Evolutionary conservation across 495 filamentous ascomycete genomes (phyloP).

Genomic region (Aspergillus homomorphus): DNA sequence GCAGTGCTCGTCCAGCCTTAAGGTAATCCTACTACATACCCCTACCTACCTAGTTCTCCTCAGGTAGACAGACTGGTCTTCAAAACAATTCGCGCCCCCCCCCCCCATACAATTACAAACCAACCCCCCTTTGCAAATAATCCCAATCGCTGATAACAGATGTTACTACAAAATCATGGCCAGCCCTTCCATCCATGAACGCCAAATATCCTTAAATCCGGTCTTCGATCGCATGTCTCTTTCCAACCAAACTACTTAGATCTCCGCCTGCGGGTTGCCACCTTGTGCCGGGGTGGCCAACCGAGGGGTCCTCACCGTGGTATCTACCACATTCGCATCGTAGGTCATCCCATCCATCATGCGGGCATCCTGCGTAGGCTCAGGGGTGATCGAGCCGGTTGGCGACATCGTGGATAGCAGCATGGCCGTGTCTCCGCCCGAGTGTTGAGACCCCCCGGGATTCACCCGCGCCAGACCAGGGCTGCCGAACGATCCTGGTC

Average conservation of each 20-base stretch:
- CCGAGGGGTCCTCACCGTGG: constrained; percentile 45
- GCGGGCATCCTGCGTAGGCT: constrained; percentile 44
- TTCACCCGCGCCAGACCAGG: constrained; percentile 28
- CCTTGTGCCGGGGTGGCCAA: constrained; percentile 28
- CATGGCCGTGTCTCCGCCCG: constrained; percentile 31
- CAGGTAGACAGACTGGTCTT: too few relatives aligned
- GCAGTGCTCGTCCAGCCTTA: too few relatives aligned
- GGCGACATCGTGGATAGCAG: constrained; percentile 26
- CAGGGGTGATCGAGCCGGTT: constrained; percentile 39
- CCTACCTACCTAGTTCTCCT: too few relatives aligned
- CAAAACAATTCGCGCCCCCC: not conserved
- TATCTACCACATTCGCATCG: constrained; percentile 52
- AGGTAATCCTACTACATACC: too few relatives aligned
- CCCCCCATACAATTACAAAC: constrained; percentile 1
- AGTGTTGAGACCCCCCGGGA: constrained; percentile 25
- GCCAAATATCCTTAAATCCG: too few relatives aligned
- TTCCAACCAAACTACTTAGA: not conserved
- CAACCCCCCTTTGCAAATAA: not conserved
- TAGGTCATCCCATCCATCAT: constrained; percentile 57
- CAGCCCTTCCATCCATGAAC: too few relatives aligned
- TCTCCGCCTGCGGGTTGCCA: constrained; percentile 3
- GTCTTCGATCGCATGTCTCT: not conserved
- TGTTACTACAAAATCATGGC: too few relatives aligned
- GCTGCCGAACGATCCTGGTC: constrained; percentile 38
- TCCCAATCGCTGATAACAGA: not conserved